Conservation (phyloP, 2,329 filamentous ascomycete genomes). For the Calonectria crousiana region DNA sequence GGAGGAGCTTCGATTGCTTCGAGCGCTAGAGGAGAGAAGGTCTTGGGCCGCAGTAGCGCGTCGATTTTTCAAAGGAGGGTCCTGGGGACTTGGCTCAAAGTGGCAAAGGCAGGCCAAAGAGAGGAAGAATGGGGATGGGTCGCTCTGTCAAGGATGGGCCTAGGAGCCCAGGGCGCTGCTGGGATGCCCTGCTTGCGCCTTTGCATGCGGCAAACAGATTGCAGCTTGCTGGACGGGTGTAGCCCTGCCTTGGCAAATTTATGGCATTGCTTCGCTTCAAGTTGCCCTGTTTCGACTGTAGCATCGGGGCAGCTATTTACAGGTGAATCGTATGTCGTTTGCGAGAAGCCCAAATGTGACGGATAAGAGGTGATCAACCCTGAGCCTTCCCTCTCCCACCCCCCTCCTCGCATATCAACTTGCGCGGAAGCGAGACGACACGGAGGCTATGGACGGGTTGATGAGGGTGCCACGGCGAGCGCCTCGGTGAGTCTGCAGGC, state of each 20-base stretch:
- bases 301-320: constrained; percentile 14
- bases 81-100: constrained; percentile 39
- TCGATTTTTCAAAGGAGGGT: constrained; percentile 27
- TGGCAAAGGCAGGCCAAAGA: constrained; percentile 27
- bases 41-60: constrained; percentile 40
- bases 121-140: constrained; percentile 24
- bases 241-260: constrained; percentile 1
- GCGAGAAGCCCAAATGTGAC: constrained; percentile 16
- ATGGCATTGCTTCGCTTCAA: constrained; percentile 13
- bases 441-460: constrained; percentile 17
- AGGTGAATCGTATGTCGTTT: constrained; percentile 37
- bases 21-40: constrained; percentile 43
- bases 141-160: constrained; percentile 17
- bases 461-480: constrained; percentile 29
- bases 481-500: constrained; percentile 42
- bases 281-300: constrained; percentile 24
- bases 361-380: constrained; percentile 28
- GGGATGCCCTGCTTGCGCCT: constrained; percentile 28
- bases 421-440: constrained; percentile 34
- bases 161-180: constrained; percentile 12
- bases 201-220: constrained; percentile 40
- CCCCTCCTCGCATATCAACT: constrained; percentile 27
- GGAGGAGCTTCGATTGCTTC: constrained; percentile 36
- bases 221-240: constrained; percentile 13
- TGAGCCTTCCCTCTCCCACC: constrained; percentile 15